Percentiles rank a stretch among this genome's conserved stretches.
These are phyloP conservation scores for Azolla pinnata DNA, from an alignment of 75 land plant genomes.

Conservation along the genomic window DNA sequence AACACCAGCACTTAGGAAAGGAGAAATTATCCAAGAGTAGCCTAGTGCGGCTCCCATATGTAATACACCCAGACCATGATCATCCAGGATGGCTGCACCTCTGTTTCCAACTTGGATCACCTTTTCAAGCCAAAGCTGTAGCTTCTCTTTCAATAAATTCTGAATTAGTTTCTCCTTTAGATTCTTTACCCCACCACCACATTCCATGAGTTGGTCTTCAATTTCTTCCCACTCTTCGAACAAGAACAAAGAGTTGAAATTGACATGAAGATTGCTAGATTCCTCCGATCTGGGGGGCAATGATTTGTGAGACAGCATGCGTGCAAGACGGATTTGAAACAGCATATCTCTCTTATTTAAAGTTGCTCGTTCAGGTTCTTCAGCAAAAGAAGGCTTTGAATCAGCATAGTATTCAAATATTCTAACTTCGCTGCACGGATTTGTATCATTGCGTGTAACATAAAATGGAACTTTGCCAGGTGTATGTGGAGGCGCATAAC, in stretches of 20 bases:
- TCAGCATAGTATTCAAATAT: conserved; percentile 67
- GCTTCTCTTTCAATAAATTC: conserved; percentile 42
- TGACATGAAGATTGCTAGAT: conserved; percentile 1
- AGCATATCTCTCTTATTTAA: conserved; percentile 19
- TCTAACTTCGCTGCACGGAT: conserved; percentile 81
- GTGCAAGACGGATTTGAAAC: conserved; percentile 51
- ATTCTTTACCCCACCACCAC: conserved; percentile 8
- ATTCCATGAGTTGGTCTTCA: conserved; percentile 13
- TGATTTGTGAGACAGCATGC: conserved; percentile 29
- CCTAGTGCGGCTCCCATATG: conserved; percentile 90
- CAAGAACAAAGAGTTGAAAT: conserved; percentile 29
- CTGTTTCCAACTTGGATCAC: conserved; percentile 58
- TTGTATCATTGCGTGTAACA: conserved; percentile 65
- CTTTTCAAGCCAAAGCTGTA: conserved; percentile 58
- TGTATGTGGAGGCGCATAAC: conserved; percentile 51
- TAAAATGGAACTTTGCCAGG: conserved; percentile 77
- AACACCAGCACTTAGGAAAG: conserved; percentile 62
- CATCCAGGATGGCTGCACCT: conserved; percentile 57
- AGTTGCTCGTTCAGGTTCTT: background rate
- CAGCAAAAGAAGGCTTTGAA: conserved; percentile 7
- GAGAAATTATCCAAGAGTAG: conserved; percentile 76
- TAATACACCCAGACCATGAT: conserved; percentile 69
- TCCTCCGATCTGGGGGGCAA: background rate
- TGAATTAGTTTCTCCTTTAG: conserved; percentile 38
- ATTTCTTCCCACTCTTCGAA: conserved; percentile 40